These are phyloP conservation scores for Carex cristatella DNA, from an alignment of 176 grass and related monocot genomes.

Conservation along the genomic window DNA sequence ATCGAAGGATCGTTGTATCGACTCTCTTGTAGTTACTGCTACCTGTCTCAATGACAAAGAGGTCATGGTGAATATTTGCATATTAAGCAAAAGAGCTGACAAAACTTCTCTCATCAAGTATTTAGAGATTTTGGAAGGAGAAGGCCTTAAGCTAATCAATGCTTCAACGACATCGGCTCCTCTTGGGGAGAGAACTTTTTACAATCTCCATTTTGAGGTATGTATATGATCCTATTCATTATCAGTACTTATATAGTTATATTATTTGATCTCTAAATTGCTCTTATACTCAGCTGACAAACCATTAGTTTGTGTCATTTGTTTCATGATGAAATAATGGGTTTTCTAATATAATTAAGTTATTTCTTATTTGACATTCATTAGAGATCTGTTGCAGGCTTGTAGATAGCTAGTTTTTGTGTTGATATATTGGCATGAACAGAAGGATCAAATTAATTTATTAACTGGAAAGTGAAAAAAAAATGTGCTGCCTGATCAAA, in stretches of 20 bases:
- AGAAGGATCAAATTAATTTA: neutral
- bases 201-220: constrained; percentile 83
- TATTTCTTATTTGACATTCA: no score
- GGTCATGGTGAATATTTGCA: constrained; percentile 75
- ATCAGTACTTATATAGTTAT: neutral
- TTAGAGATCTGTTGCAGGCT: neutral
- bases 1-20: neutral
- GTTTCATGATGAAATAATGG: no score
- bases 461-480: neutral
- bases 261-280: neutral
- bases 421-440: neutral
- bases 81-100: constrained; percentile 21
- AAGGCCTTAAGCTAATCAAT: constrained; percentile 54
- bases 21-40: constrained; percentile 41
- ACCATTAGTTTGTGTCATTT: no score
- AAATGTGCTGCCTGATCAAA: neutral
- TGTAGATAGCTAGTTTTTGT: no score
- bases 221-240: neutral
- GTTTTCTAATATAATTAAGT: neutral
- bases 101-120: constrained; percentile 44
- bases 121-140: constrained; percentile 48
- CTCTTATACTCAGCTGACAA: no score
- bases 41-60: constrained; percentile 50
- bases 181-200: constrained; percentile 51
- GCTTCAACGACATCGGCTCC: constrained; percentile 39